Evolutionary conservation across 2,329 filamentous ascomycete genomes (phyloP).

Genomic region (Aurifilum marmelostoma): DNA sequence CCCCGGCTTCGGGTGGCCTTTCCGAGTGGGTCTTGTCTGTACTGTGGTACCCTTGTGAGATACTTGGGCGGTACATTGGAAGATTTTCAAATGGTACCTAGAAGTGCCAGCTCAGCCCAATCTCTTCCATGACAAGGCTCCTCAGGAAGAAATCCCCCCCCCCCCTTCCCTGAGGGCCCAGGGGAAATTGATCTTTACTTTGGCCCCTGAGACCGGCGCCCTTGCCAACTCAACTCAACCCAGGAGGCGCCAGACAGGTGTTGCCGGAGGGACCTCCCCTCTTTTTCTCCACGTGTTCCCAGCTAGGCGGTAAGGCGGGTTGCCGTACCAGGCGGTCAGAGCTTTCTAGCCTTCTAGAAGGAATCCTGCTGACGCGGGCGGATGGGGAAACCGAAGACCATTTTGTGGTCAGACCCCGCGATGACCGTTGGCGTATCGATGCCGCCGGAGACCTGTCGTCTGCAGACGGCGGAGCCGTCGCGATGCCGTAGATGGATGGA

Average conservation of each 20-base stretch:
- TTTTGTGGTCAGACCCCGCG: slow-evolving; percentile 11
- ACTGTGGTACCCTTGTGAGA: not conserved
- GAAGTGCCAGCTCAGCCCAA: slow-evolving; percentile 10
- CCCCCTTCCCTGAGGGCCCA: not conserved
- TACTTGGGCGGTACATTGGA: slow-evolving; percentile 11
- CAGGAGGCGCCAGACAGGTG: slow-evolving; percentile 5
- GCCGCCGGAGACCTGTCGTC: not conserved
- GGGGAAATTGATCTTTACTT: slow-evolving; percentile 9
- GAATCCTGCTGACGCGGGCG: not conserved
- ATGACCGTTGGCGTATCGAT: not conserved
- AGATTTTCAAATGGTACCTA: not conserved
- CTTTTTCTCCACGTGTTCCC: slow-evolving; percentile 22
- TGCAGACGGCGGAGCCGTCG: not conserved
- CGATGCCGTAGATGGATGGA: not conserved
- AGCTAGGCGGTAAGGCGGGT: slow-evolving; percentile 8
- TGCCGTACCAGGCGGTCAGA: slow-evolving; percentile 16
- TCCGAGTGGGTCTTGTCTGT: slow-evolving; percentile 24
- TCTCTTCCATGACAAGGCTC: not conserved
- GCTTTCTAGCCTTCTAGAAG: slow-evolving; percentile 11
- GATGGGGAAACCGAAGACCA: not conserved
- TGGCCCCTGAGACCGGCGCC: slow-evolving; percentile 3
- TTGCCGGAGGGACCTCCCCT: slow-evolving; percentile 2
- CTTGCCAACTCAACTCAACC: not conserved
- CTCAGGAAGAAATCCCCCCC: not conserved
- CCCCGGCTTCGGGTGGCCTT: slow-evolving; percentile 28